These are phyloP conservation scores for Pulveroboletus sp. DNA, from an alignment of 768 basidiomycete genomes.

Conservation along the genomic window DNA sequence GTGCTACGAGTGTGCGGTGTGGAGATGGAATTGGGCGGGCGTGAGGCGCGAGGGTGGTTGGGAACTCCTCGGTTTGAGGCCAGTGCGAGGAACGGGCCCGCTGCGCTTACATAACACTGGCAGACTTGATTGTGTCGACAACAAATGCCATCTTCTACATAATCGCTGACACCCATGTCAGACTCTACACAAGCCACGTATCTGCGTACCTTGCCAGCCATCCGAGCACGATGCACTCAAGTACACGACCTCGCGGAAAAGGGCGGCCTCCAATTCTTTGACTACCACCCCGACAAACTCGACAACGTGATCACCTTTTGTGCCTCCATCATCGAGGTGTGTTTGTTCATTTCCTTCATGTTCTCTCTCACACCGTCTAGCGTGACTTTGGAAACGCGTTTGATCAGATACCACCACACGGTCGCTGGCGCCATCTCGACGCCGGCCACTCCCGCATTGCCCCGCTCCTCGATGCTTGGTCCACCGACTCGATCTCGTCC, in stretches of 20 bases:
- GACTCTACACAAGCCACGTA: constrained; percentile 50
- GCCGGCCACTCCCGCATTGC: constrained; percentile 61
- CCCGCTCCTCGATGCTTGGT: constrained; percentile 61
- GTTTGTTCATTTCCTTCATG: constrained; percentile 10
- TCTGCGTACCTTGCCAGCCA: constrained; percentile 84
- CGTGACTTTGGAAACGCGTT: constrained; percentile 79
- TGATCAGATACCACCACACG: constrained; percentile 79
- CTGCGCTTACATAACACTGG: too few relatives aligned
- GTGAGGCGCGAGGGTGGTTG: too few relatives aligned
- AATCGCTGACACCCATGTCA: too few relatives aligned
- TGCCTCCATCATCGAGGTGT: constrained; percentile 73
- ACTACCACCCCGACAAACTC: constrained; percentile 79
- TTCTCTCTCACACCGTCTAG: constrained; percentile 37
- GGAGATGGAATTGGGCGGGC: too few relatives aligned
- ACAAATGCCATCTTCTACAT: too few relatives aligned
- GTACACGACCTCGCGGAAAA: constrained; percentile 77
- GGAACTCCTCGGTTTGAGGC: too few relatives aligned
- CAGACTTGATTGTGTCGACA: too few relatives aligned
- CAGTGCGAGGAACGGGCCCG: too few relatives aligned
- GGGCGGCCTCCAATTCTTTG: constrained; percentile 81
- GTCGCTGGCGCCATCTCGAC: constrained; percentile 89
- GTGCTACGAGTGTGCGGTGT: too few relatives aligned
- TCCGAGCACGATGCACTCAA: constrained; percentile 77
- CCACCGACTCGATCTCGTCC: constrained; percentile 35
- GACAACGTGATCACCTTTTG: constrained; percentile 70